These are phyloP conservation scores for Funneliformis geosporum DNA, from an alignment of 192 early-diverging fungal genomes.

Conservation along the genomic window DNA sequence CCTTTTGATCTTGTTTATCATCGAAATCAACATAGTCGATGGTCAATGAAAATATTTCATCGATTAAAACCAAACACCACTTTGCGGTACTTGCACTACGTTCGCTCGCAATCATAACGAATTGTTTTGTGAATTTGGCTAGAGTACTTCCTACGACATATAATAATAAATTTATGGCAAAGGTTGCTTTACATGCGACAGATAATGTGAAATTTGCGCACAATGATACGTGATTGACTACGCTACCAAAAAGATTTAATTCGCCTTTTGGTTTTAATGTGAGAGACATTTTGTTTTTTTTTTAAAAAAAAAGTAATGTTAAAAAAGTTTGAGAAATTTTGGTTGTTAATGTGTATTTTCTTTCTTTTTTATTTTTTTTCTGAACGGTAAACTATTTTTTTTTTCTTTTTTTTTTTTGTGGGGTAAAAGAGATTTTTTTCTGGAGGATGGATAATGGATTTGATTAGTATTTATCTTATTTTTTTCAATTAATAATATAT, in stretches of 20 bases:
- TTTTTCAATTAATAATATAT: background rate
- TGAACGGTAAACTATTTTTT: no score
- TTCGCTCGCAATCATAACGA: background rate
- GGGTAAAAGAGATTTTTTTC: background rate
- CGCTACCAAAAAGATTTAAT: background rate
- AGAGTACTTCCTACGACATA: background rate
- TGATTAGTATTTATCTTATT: background rate
- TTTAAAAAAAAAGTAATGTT: background rate
- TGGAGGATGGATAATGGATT: background rate
- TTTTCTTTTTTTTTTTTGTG: background rate
- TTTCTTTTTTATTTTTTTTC: no score
- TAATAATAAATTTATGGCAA: background rate
- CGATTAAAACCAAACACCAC: background rate
- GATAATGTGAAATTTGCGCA: background rate
- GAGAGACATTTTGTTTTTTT: background rate
- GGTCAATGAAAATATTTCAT: no score
- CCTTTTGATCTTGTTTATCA: background rate
- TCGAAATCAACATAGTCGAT: background rate
- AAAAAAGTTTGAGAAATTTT: no score
- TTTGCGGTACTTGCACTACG: background rate
- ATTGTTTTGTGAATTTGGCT: background rate
- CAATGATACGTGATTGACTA: background rate
- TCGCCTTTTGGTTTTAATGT: background rate
- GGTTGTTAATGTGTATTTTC: no score
- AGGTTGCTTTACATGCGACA: background rate